Base-by-base conservation (phyloP, 1,139 yeast species). In the Lodderomyces parapsilosis region DNA sequence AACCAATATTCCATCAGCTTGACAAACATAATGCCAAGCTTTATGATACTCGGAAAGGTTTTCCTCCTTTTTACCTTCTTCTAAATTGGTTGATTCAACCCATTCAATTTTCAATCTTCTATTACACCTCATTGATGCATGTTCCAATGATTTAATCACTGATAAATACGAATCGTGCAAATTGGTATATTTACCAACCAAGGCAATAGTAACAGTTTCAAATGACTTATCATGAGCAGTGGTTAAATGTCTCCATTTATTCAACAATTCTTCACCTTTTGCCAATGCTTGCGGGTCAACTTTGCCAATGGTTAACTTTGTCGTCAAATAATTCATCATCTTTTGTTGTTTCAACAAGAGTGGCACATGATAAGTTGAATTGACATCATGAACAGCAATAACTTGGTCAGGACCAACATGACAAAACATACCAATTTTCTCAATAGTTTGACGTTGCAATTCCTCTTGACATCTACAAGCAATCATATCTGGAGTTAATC, bases 371-470 rank as follows among this genome's bases (percentile, higher is more conserved):
- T 93, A 93, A 42, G 99, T 93, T 10, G 97, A 88, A 71, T 88
- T 88, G 57, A 93, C 96, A 66, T 94, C 99, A 62, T 91, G 96
- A 46, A 93, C 96, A 41, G 96, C 97, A 57, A 94, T 79, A 42
- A 93, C 99, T 70, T 94, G 99, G 46, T 91, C 90, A 19, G 96
- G 90, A 19, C 97, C 98, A 55, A 93, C 99, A 62, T 94, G 99
- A 68, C 99, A 93, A 71, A 93, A 93, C 99, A 94, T 93, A 48
- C 97, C 94, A 60, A 93, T 93, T 71, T 93, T 93, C 51, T 87
- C 94, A 61, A 86, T 88, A 30, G 97, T 90, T 52, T 91, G 81
- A 44, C 71, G 71, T 58, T 87, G 96, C 58, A 93, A 78, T 59
- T 80, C 80, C 55, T 86, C 87, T 48, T 89, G 79, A 74, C 99